A percentile compares a stretch with the other conserved stretches of the same genome.
Evolutionary conservation across 208 protist species (phyloP).

Genomic region (Naegleria fowleri): DNA sequence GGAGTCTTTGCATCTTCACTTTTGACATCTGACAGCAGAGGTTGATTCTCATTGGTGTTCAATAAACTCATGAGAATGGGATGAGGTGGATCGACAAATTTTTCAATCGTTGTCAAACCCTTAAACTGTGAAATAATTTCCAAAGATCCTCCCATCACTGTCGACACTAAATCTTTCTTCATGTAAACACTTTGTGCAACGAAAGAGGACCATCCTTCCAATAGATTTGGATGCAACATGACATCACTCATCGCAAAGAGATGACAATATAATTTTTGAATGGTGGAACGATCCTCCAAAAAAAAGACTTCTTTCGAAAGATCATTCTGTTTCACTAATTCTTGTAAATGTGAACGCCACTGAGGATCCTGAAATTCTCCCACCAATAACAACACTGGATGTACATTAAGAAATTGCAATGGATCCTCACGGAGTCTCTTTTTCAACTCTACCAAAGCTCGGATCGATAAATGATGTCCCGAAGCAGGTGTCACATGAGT

Average conservation of each 20-base stretch:
- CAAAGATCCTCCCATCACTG: neutral
- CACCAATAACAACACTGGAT: neutral
- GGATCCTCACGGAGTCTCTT: neutral
- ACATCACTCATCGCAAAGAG: neutral
- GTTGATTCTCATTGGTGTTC: no score
- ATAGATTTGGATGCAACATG: neutral
- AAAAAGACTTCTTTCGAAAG: neutral
- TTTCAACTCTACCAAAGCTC: neutral
- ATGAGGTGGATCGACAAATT: neutral
- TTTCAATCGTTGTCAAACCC: neutral
- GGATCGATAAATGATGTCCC: neutral
- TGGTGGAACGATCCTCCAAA: no score
- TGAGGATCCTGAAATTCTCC: neutral
- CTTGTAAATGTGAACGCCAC: neutral
- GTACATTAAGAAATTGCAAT: no score
- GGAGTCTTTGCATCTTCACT: no score
- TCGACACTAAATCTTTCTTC: neutral
- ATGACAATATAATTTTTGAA: neutral
- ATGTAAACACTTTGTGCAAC: neutral
- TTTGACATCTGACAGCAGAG: no score
- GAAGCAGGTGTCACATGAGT: neutral
- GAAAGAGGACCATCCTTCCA: neutral
- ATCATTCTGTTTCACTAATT: neutral
- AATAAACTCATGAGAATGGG: no score
- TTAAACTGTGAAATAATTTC: neutral